Evolutionary conservation across 805 yeast species (phyloP), one percentile per base, ranked within the genome.

Genomic region (Ogataea methanolica): DNA sequence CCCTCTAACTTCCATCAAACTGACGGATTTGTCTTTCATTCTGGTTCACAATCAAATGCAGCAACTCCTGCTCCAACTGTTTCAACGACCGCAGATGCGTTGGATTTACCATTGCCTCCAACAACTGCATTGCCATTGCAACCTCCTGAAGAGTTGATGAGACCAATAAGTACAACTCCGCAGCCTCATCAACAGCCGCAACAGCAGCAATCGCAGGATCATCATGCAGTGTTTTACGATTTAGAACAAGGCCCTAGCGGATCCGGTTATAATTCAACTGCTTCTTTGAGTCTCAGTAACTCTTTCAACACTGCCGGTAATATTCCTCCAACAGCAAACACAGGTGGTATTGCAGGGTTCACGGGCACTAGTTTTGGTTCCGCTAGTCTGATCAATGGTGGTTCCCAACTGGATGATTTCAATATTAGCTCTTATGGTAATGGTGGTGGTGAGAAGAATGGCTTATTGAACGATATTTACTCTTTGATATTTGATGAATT

Each of bases 401-500:
- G 31, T 26, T 36, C 14, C 3, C 38, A 36, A 36, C 21, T 36
- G 22, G 16, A 21, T 21, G 11, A 23, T 23, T 22, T 37, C 23
- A 36, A 36, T 31, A 31, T 34, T 33, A 5, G 34, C 31, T 29
- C 22, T 21, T 31, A 29, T 29, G 17, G 12, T 31, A 19, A 11
- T 21, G 9, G 33, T 38, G 42, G 33, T 23, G 41, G 41, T 19
- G 56, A 46, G 43, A 60, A 55, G 48, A 65, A 49, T 48, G 71
- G 60, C 38, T 60, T 69, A 21, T 56, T 72, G 49, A 66, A 65
- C 38, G 78, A 75, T 52, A 70, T 74, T 43, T 74, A 74, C 49
- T 69, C 75, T 0, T 54, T 73, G 55, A 70, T 74, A n/a, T 71
- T 72, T 55, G 75, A 72, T 51, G 77, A 72, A 39, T 65, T 63